Percentiles rank a stretch among this genome's conserved stretches.
Evolutionary conservation across 2,329 filamentous ascomycete genomes (phyloP).

Genomic region (Spiromastix sp.): DNA sequence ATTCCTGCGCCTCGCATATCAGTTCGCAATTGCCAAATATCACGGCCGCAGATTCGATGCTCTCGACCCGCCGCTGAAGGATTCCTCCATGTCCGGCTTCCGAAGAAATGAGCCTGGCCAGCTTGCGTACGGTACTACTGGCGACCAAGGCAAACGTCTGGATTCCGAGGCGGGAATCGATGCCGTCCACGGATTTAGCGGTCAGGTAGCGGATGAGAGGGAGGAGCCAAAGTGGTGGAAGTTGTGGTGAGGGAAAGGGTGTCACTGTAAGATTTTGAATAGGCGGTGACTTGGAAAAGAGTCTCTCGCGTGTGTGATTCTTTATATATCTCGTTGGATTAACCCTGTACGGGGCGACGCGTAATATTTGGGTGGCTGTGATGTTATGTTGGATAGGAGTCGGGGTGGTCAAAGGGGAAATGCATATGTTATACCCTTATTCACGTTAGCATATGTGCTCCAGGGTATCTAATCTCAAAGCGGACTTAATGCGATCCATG

Average conservation of each 20-base stretch:
- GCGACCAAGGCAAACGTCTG: constrained; percentile 6
- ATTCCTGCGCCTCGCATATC: constrained; percentile 47
- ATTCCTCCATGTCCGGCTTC: too few species aligned
- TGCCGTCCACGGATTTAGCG: constrained; percentile 1
- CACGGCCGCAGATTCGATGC: constrained; percentile 56
- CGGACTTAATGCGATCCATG: too few species aligned
- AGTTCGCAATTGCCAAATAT: constrained; percentile 47
- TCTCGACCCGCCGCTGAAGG: constrained; percentile 49
- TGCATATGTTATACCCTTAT: too few species aligned
- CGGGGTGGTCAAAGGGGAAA: background rate
- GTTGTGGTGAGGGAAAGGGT: constrained; percentile 2
- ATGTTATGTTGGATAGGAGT: background rate
- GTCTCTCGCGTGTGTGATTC: too few species aligned
- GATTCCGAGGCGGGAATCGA: background rate
- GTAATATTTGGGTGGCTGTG: background rate
- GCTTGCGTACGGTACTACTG: background rate
- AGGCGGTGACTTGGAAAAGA: too few species aligned
- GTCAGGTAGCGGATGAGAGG: too few species aligned
- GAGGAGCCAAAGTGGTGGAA: constrained; percentile 3
- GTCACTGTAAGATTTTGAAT: too few species aligned
- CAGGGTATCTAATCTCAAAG: too few species aligned
- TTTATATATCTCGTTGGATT: too few species aligned
- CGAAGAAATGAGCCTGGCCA: background rate
- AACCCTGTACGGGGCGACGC: too few species aligned
- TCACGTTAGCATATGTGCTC: too few species aligned